Evolutionary conservation across 225 moss, liverwort and hornwort genomes (phyloP), one percentile per base, ranked within the genome.

Genomic region (Bryum argenteum): DNA sequence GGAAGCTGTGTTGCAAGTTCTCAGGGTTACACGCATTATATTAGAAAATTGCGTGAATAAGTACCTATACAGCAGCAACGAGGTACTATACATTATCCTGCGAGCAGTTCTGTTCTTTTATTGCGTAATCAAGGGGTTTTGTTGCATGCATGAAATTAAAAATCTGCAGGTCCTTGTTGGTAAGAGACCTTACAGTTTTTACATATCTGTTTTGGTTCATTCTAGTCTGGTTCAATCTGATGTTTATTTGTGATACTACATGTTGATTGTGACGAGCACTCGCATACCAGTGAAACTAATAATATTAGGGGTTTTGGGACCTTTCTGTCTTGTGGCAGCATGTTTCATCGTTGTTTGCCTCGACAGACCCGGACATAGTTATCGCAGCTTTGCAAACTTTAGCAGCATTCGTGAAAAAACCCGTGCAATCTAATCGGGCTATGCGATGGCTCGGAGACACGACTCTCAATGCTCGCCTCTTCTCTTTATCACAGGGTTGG

Each of bases 371-470:
- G 69, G 94, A 92, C 66, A 84, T 98, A 78, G 91, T 98, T 56
- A 85, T 91, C 56, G 88, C 94, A 69, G 92, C 97, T 70, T 83
- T 98, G 84, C 90, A 98, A 75, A 94, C 97, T 54, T 64, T 94
- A 80, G 94, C 97, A 65, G 94, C 92, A 70, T 98, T 94, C 71
- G 97, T 98, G 41, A 98, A 98, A 82, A 98, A 92, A 78, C 91
- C 94, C 11, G 78, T 92, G 24, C 97, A 92, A 67, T 78, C 97
- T 18, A 94, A 88, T 82, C 89, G 94, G 71, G 94, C 94, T 50
- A 92, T 92, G 97, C 86, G 97, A 79, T 98, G 92, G 97, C 94
- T 88, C 78, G 94, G 94, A 63, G 97, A 98, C 72, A 88, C 94
- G 74, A 79, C 89, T 23, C 90, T 94, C 79, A 98, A 94, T 82